Evolutionary conservation across 1,139 yeast genomes (phyloP).

Genomic region (Casaregolazyma lundiana): DNA sequence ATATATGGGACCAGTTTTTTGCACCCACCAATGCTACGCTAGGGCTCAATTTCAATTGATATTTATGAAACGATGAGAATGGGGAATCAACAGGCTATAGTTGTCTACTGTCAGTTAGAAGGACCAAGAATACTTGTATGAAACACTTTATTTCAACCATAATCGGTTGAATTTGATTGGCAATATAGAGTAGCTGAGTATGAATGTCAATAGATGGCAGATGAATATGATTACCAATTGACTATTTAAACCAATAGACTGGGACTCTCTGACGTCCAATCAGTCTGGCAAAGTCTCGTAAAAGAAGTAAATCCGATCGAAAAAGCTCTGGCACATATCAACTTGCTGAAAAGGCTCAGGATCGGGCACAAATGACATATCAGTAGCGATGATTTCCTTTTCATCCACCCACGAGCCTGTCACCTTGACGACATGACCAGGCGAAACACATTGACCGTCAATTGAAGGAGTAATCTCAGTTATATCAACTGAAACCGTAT

Average conservation of each 20-base stretch:
- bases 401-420: slow-evolving; percentile 12
- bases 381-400: background rate
- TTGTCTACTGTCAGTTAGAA: too few relatives aligned
- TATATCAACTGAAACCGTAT: slow-evolving; percentile 4
- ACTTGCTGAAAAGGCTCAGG: slow-evolving; percentile 7
- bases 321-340: slow-evolving; percentile 1
- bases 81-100: background rate
- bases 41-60: background rate
- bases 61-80: background rate
- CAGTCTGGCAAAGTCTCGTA: slow-evolving; percentile 6
- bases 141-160: too few relatives aligned
- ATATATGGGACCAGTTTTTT: slow-evolving; percentile 76
- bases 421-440: slow-evolving; percentile 10
- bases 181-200: too few relatives aligned
- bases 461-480: background rate
- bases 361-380: background rate
- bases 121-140: too few relatives aligned
- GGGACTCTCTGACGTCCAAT: too few relatives aligned
- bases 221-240: background rate
- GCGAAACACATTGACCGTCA: background rate
- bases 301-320: slow-evolving; percentile 6
- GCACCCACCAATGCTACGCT: slow-evolving; percentile 13
- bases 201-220: background rate
- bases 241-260: too few relatives aligned
- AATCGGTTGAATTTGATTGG: too few relatives aligned